Evolutionary conservation across 805 yeast genomes (phyloP), one percentile per base, ranked within the genome.

Genomic region (Trichomonascus vanleenenianus): DNA sequence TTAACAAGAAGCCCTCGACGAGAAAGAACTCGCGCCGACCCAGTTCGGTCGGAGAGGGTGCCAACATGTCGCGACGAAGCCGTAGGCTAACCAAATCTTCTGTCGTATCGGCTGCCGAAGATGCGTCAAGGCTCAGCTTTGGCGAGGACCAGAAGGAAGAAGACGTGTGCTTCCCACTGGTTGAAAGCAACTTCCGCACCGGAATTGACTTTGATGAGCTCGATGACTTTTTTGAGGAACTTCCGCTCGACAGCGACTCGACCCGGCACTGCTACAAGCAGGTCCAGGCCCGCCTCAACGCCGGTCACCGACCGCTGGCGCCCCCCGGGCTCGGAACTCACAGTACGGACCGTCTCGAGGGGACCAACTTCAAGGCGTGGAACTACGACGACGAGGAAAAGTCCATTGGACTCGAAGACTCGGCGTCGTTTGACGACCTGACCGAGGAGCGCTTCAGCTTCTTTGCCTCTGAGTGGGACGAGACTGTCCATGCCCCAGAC

Each of bases 81-180:
- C 49, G 59, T 9, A 43, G 58, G 36, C 12, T 47, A 25, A 52
- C 59, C 25, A 32, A 50, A 15, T 39, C 52, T 12, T 82, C 91
- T 8, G 72, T 87, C 52, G 78, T 81, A 15, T 81, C 89, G 36
- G 56, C 53, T 38, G 63, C 54, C 20, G 53, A 55, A 15, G 63
- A 59, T 19, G 56, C 59, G 8, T 60, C 67, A 7, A 57, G 57
- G 33, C 54, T 52, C 27, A 53, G 61, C 15, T 45, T 60, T 3
- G 95, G 85, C 55, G 96, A 88, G 60, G 86, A 96, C 0, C 96
- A 88, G 59, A 96, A 87, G 59, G 87, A 96, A 0, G 97, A 91
- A 58, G 96, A 88, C 74, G 98, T 91, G 39, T 91, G 97, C 71
- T 89, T 89, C 65, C 97, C 97, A 2, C 83, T 87, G 86, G 68